These are phyloP conservation scores for Leucogyrophana mollusca DNA, from an alignment of 768 basidiomycete species.

Conservation along the genomic window DNA sequence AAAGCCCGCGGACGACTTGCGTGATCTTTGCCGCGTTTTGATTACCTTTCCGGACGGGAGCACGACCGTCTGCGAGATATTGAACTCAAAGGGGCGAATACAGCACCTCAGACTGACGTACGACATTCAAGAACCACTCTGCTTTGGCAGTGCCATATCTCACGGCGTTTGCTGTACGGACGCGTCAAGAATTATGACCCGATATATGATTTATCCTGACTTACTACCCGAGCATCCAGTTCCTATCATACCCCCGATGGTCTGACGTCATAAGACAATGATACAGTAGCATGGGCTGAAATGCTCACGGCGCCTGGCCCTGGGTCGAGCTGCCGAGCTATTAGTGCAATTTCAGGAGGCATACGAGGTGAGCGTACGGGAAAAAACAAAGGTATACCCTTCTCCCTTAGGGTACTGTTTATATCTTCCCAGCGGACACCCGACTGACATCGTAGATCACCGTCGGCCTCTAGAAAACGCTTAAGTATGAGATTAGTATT, in stretches of 20 bases:
- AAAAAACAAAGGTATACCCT: slow-evolving; percentile 81
- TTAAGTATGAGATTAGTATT: neutral
- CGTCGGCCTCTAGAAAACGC: slow-evolving; percentile 55
- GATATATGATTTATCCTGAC: slow-evolving; percentile 21
- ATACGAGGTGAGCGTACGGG: slow-evolving; percentile 50
- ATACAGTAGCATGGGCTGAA: slow-evolving; percentile 3
- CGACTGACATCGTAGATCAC: slow-evolving; percentile 74
- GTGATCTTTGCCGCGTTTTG: slow-evolving; percentile 75
- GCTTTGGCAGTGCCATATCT: slow-evolving; percentile 85
- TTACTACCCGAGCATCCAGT: slow-evolving; percentile 85
- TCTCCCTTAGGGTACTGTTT: slow-evolving; percentile 63
- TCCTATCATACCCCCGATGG: slow-evolving; percentile 87
- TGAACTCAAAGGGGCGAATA: slow-evolving; percentile 35
- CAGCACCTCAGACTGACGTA: slow-evolving; percentile 30
- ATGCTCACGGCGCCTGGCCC: slow-evolving; percentile 63
- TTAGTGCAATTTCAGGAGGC: neutral
- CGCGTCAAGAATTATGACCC: neutral
- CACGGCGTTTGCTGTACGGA: slow-evolving; percentile 69
- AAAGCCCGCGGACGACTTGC: slow-evolving; percentile 87
- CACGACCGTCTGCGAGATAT: slow-evolving; percentile 65
- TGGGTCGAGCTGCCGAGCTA: slow-evolving; percentile 55
- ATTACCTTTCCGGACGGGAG: slow-evolving; percentile 84
- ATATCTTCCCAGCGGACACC: slow-evolving; percentile 80
- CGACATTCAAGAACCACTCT: slow-evolving; percentile 85
- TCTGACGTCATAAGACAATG: slow-evolving; percentile 35